A percentile compares a stretch with the other conserved stretches of the same genome.
Conservation (phyloP, 2,329 filamentous ascomycete species). For the Ophidiomyces ophidiicola region DNA sequence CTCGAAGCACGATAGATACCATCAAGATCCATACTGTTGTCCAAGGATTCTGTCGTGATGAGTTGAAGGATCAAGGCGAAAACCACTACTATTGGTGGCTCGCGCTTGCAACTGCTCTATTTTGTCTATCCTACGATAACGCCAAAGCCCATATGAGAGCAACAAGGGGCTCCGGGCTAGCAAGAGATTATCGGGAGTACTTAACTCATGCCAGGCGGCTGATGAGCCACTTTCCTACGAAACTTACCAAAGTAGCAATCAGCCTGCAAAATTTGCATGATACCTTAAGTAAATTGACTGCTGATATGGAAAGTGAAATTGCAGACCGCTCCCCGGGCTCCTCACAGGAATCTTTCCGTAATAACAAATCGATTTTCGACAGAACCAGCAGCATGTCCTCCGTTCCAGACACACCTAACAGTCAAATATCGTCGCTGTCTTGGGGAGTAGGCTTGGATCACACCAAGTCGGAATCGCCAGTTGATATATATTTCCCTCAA, state of each 20-base stretch:
- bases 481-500: slow-evolving; percentile 13
- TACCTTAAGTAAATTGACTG: slow-evolving; percentile 24
- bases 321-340: slow-evolving; percentile 31
- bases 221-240: slow-evolving; percentile 30
- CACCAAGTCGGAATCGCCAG: slow-evolving; percentile 14
- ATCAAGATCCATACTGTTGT: slow-evolving; percentile 39
- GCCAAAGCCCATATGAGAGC: slow-evolving; percentile 32
- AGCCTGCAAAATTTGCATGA: slow-evolving; percentile 28
- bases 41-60: slow-evolving; percentile 37
- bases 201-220: slow-evolving; percentile 35
- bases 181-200: slow-evolving; percentile 39
- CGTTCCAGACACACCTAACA: slow-evolving; percentile 27
- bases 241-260: slow-evolving; percentile 18
- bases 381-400: slow-evolving; percentile 36
- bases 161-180: slow-evolving; percentile 28
- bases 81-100: slow-evolving; percentile 35
- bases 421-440: slow-evolving; percentile 15
- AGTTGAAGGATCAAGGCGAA: slow-evolving; percentile 27
- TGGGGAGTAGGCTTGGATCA: slow-evolving; percentile 17
- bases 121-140: slow-evolving; percentile 33
- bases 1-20: slow-evolving; percentile 31
- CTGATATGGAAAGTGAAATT: slow-evolving; percentile 32
- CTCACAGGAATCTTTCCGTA: slow-evolving; percentile 28
- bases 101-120: slow-evolving; percentile 30
- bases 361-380: slow-evolving; percentile 37